Evolutionary conservation across 371 early-diverging fungal genomes (phyloP).

Genomic region (Lichtheimia ramosa): DNA sequence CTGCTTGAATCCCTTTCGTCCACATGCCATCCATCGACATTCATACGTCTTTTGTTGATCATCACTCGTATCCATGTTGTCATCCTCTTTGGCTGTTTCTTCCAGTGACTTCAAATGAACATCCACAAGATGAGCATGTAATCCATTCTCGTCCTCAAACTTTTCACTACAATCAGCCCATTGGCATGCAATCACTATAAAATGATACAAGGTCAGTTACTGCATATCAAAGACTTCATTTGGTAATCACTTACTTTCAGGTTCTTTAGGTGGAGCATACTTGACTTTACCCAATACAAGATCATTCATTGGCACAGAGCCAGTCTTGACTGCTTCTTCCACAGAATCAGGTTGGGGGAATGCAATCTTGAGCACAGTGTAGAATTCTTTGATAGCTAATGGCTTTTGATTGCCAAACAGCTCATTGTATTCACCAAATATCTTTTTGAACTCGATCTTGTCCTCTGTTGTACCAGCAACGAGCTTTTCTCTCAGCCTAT

Average conservation of each 20-base stretch:
- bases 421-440: conserved; percentile 35
- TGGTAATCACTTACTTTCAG: conserved; percentile 7
- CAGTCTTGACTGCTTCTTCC: conserved; percentile 20
- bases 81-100: neutral
- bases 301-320: conserved; percentile 6
- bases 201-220: neutral
- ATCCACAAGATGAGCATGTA: neutral
- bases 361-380: conserved; percentile 49
- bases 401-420: conserved; percentile 44
- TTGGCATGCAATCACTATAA: conserved; percentile 36
- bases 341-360: conserved; percentile 39
- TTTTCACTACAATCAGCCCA: conserved; percentile 53
- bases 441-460: conserved; percentile 30
- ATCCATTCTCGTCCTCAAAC: conserved; percentile 28
- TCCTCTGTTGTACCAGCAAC: conserved; percentile 23
- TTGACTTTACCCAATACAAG: conserved; percentile 14
- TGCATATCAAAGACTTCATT: neutral
- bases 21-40: conserved; percentile 21
- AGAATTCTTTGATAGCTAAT: conserved; percentile 43
- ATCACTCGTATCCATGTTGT: neutral
- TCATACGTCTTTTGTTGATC: neutral
- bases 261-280: conserved; percentile 23
- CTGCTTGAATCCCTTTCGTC: conserved; percentile 29
- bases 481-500: conserved; percentile 47
- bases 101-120: neutral